Evolutionary conservation across 768 basidiomycete genomes (phyloP).

Genomic region (Tylopilus subfusipes): DNA sequence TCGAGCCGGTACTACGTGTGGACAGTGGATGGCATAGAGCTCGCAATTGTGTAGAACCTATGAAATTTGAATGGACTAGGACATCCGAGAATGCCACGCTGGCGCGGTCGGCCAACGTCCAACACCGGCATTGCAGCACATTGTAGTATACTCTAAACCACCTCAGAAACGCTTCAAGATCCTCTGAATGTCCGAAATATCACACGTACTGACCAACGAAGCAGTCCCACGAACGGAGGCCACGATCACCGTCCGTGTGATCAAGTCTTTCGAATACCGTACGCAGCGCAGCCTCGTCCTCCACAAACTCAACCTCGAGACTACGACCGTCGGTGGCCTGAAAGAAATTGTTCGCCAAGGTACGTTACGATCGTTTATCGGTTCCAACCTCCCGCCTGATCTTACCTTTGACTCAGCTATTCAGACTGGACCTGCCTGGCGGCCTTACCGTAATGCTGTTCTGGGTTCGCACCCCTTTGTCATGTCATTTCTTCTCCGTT

Average conservation of each 20-base stretch:
- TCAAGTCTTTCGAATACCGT: conserved; percentile 93
- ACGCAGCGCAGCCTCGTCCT: conserved; percentile 87
- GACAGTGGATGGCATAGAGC: no score
- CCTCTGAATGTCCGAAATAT: conserved; percentile 37
- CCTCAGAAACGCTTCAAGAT: conserved; percentile 9
- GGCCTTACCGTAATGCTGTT: conserved; percentile 71
- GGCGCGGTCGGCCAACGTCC: background rate
- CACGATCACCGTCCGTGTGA: conserved; percentile 85
- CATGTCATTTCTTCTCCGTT: background rate
- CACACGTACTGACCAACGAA: conserved; percentile 56
- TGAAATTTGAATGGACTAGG: no score
- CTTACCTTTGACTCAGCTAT: conserved; percentile 48
- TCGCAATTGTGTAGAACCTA: no score
- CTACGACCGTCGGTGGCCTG: conserved; percentile 72
- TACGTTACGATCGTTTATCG: conserved; percentile 30
- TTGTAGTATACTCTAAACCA: background rate
- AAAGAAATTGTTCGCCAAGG: conserved; percentile 71
- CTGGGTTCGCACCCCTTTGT: conserved; percentile 49
- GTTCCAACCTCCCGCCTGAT: background rate
- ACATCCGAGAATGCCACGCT: no score
- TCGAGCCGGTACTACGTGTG: no score
- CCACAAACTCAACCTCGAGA: conserved; percentile 73
- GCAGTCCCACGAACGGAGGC: conserved; percentile 68
- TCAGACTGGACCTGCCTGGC: conserved; percentile 75
- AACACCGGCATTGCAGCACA: background rate